phyloP scores from a whole-genome alignment of 179 eudicot genomes.

The Dionaea muscipula region DNA sequence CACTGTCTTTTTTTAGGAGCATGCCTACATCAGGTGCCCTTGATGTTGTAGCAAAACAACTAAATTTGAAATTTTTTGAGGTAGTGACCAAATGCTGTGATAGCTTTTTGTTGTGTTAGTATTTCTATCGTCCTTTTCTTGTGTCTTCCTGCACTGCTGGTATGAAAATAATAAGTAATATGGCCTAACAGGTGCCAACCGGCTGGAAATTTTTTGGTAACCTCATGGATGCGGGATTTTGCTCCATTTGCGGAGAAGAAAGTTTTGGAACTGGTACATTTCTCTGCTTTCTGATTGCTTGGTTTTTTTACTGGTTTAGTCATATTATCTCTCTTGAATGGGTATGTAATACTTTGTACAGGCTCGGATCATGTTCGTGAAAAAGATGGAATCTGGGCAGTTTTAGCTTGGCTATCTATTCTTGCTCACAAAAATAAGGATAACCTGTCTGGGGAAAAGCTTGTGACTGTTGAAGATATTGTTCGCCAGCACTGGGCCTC shows the following conservation, averaged over 20 bases:
- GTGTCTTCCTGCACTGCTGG: constrained; percentile 6
- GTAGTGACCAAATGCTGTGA: constrained; percentile 19
- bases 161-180: neutral
- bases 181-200: constrained; percentile 64
- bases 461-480: constrained; percentile 91
- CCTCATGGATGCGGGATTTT: constrained; percentile 91
- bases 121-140: constrained; percentile 3
- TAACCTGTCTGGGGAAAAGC: constrained; percentile 54
- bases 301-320: no score
- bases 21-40: constrained; percentile 99
- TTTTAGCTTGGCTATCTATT: constrained; percentile 90
- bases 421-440: constrained; percentile 77
- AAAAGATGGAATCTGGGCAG: constrained; percentile 99
- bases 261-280: constrained; percentile 91
- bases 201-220: constrained; percentile 99
- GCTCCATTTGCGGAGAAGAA: constrained; percentile 97
- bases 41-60: constrained; percentile 82
- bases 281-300: constrained; percentile 1
- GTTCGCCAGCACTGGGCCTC: constrained; percentile 86
- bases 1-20: constrained; percentile 45
- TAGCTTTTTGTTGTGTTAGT: neutral
- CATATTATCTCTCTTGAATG: no score
- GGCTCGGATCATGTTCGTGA: constrained; percentile 98
- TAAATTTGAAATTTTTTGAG: constrained; percentile 90
- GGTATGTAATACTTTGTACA: no score